phyloP scores from a whole-genome alignment of 306 rosid species.

The Begonia masoniana region DNA sequence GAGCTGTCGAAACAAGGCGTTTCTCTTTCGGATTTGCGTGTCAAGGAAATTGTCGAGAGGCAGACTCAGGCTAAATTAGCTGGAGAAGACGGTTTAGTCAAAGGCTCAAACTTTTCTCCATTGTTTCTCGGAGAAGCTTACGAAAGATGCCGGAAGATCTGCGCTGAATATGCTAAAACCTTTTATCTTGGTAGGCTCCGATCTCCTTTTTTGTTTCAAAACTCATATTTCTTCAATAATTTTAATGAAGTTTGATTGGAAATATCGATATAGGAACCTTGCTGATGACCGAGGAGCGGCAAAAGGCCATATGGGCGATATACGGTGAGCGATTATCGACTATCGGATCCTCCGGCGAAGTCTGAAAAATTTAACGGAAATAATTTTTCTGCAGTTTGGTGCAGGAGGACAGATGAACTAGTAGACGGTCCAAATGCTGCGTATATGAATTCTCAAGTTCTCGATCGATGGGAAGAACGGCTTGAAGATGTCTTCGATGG shows the following conservation, averaged over 20 bases:
- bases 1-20: slow-evolving; percentile 36
- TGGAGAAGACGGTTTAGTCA: neutral
- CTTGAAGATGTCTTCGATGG: slow-evolving; percentile 59
- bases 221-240: neutral
- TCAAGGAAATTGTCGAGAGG: slow-evolving; percentile 45
- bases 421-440: slow-evolving; percentile 80
- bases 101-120: slow-evolving; percentile 24
- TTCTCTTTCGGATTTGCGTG: slow-evolving; percentile 41
- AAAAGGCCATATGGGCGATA: slow-evolving; percentile 86
- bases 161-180: slow-evolving; percentile 81
- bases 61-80: slow-evolving; percentile 28
- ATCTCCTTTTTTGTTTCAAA: slow-evolving; percentile 3
- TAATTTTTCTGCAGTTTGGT: slow-evolving; percentile 58
- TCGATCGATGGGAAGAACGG: slow-evolving; percentile 84
- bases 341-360: neutral
- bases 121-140: slow-evolving; percentile 52
- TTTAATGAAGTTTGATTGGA: neutral
- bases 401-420: slow-evolving; percentile 83
- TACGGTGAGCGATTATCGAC: slow-evolving; percentile 34
- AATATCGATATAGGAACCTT: slow-evolving; percentile 41
- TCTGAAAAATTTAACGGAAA: neutral
- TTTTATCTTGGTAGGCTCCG: slow-evolving; percentile 51
- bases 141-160: slow-evolving; percentile 61
- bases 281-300: slow-evolving; percentile 66
- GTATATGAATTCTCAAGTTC: slow-evolving; percentile 54